These are phyloP conservation scores for Mallotus repandus DNA, from an alignment of 441 rosid species.

Conservation along the genomic window DNA sequence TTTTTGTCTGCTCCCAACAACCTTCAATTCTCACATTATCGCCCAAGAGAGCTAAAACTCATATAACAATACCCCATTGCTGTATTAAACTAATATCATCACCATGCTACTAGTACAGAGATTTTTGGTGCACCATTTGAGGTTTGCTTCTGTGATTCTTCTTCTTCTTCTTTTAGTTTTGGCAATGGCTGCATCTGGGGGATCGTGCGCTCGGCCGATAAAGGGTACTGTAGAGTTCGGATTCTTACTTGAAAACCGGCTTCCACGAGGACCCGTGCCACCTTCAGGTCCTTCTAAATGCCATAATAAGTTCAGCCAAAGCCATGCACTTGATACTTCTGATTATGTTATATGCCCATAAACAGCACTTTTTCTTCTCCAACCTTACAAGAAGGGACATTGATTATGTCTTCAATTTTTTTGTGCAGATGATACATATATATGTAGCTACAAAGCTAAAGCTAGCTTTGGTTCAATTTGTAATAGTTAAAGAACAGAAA, in stretches of 20 bases:
- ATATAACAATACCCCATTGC: too few species aligned
- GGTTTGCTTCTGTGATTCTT: neutral
- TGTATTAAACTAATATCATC: too few species aligned
- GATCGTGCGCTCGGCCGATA: constrained; percentile 24
- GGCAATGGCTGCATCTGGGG: constrained; percentile 11
- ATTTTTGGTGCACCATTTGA: neutral
- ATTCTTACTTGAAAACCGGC: constrained; percentile 21
- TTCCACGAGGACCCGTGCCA: constrained; percentile 41
- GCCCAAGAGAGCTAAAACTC: neutral
- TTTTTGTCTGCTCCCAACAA: neutral
- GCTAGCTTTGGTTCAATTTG: neutral
- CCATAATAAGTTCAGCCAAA: constrained; percentile 35
- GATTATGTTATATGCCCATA: constrained; percentile 36
- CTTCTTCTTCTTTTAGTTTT: constrained; percentile 16
- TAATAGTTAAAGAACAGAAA: too few species aligned
- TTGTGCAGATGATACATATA: neutral
- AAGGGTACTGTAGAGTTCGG: neutral
- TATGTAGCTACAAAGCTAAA: too few species aligned
- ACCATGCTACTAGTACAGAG: neutral
- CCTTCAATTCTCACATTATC: neutral
- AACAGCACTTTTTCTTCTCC: neutral
- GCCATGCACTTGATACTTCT: neutral
- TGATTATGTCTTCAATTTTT: neutral
- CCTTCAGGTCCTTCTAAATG: constrained; percentile 49
- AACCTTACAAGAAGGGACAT: too few species aligned